These are phyloP conservation scores for Citrullus amarus DNA, from an alignment of 306 rosid genomes.

Conservation along the genomic window DNA sequence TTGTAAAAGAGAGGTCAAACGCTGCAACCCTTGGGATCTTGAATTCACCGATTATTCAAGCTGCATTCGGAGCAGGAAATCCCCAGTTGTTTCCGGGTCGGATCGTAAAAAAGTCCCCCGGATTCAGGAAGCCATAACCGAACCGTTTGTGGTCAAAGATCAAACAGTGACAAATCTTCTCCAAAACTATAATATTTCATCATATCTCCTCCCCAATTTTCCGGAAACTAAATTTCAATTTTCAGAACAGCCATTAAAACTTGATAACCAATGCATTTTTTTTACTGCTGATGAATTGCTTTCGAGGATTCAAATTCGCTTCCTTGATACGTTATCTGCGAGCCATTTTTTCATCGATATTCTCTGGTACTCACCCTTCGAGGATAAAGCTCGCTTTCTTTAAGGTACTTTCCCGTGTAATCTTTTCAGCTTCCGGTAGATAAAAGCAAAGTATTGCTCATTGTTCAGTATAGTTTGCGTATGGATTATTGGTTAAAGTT, in stretches of 20 bases:
- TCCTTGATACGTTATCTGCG: not conserved
- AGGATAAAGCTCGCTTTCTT: not conserved
- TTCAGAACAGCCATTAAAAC: not conserved
- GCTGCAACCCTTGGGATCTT: conserved; percentile 40
- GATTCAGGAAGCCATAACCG: conserved; percentile 40
- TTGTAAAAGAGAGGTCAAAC: conserved; percentile 52
- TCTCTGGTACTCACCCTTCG: not conserved
- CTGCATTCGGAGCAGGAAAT: conserved; percentile 56
- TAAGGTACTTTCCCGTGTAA: not conserved
- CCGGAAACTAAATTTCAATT: not conserved
- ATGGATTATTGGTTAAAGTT: not conserved
- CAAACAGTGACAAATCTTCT: conserved; percentile 28
- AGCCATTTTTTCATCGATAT: not conserved
- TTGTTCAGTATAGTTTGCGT: not conserved
- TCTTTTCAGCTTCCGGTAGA: not conserved
- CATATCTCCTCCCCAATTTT: not conserved
- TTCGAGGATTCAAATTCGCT: not conserved
- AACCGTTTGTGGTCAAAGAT: conserved; percentile 69
- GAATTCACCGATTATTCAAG: conserved; percentile 81
- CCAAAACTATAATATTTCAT: not conserved
- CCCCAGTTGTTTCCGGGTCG: conserved; percentile 25
- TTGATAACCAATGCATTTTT: not conserved
- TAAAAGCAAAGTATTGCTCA: not conserved
- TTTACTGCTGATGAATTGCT: not conserved
- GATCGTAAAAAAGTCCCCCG: conserved; percentile 15